These are phyloP conservation scores for Colletotrichum karsti DNA, from an alignment of 2,329 filamentous ascomycete species.

Conservation along the genomic window DNA sequence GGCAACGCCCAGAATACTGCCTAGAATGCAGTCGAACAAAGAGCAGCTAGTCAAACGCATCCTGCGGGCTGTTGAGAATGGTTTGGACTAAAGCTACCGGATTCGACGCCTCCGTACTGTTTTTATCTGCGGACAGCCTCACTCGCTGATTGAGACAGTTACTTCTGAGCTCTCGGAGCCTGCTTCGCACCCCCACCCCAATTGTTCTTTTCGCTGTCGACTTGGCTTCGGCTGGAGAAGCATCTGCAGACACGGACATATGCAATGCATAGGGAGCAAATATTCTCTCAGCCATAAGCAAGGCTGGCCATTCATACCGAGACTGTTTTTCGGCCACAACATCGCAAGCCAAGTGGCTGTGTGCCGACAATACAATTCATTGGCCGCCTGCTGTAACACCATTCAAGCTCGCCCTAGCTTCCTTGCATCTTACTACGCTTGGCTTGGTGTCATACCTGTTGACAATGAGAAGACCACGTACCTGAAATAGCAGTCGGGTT, in stretches of 20 bases:
- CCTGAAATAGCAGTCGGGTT: background rate
- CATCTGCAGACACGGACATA: background rate
- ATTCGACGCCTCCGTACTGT: too few relatives aligned
- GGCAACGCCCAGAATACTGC: background rate
- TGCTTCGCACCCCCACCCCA: too few relatives aligned
- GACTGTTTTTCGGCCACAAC: background rate
- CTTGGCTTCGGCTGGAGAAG: background rate
- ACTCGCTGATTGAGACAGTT: too few relatives aligned
- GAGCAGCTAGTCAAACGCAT: background rate
- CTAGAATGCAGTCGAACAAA: background rate
- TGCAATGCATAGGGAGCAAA: background rate
- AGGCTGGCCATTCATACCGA: background rate
- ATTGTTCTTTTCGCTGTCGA: too few relatives aligned
- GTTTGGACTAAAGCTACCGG: background rate
- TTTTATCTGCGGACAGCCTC: too few relatives aligned
- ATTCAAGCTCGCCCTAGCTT: background rate
- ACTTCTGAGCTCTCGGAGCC: too few relatives aligned
- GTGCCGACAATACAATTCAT: background rate
- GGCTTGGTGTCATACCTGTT: background rate
- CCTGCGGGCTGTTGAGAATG: background rate
- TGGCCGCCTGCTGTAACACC: background rate
- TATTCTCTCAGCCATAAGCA: background rate
- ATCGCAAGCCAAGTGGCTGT: background rate
- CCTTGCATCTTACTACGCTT: background rate
- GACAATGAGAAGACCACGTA: background rate